Base-by-base conservation (phyloP, 2,329 filamentous ascomycete genomes). In the Colletotrichum truncatum region DNA sequence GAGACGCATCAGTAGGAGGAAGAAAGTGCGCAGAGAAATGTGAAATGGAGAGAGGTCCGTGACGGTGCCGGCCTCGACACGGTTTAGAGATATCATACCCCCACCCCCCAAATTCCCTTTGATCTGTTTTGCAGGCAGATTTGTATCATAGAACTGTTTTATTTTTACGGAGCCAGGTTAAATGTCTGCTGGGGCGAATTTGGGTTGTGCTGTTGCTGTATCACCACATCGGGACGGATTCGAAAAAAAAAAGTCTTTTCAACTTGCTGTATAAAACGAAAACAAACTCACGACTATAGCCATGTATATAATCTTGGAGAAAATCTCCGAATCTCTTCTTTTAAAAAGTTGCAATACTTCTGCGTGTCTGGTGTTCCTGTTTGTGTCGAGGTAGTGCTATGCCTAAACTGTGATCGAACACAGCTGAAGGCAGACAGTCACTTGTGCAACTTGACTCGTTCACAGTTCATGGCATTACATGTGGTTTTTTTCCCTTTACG, bases 321-420 rank as follows among this genome's bases (percentile, higher is more conserved):
- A 45, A 18, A 46, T 30, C 55, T 51, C 45, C 49, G 10, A 60
- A 65, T 67, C 65, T 61, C 61, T 48, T 56, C 65, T 67, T 67
- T 23, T 23, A 56, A 26, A 23, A 53, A n/a, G n/a, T n/a, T n/a
- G n/a, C n/a, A n/a, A n/a, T n/a, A n/a, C n/a, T n/a, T n/a, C n/a
- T n/a, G n/a, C n/a, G n/a, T n/a, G n/a, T n/a, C n/a, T n/a, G n/a
- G n/a, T n/a, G n/a, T n/a, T n/a, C n/a, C n/a, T n/a, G n/a, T n/a
- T n/a, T 12, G 12, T 26, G 6, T 18, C 43, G 6, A 25, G 43
- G 14, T 28, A 14, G 23, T 16, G 18, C 36, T 58, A 14, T 58
- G 21, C 32, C 38, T 36, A 21, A n/a, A n/a, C n/a, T n/a, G n/a
- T n/a, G n/a, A n/a, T 55, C 16, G 23, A 36, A 21, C 23, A 23